Conservation (phyloP, 2,329 filamentous ascomycete genomes). For the Lasiodiplodia theobromae region DNA sequence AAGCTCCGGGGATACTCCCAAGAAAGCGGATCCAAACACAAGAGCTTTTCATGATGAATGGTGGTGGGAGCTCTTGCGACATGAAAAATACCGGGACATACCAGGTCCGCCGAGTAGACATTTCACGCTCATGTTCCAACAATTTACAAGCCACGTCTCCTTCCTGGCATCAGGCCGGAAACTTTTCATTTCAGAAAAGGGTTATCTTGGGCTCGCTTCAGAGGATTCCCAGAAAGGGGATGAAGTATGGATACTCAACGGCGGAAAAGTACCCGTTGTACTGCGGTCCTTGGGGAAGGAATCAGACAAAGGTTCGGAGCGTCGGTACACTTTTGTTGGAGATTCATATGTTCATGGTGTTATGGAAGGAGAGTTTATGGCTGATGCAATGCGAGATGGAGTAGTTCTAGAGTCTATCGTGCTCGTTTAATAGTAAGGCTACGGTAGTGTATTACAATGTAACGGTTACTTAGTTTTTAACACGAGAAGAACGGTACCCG, state of each 20-base stretch:
- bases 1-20: no score
- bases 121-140: no score
- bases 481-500: no score
- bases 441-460: no score
- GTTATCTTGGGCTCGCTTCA: not conserved
- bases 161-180: not conserved
- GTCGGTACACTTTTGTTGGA: slow-evolving; percentile 26
- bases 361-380: slow-evolving; percentile 37
- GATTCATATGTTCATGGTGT: slow-evolving; percentile 38
- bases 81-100: no score
- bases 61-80: not conserved
- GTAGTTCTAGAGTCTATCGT: no score
- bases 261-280: not conserved
- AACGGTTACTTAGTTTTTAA: no score
- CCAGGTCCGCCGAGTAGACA: no score
- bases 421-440: no score
- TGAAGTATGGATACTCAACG: not conserved
- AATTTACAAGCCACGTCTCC: no score
- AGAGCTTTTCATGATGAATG: not conserved
- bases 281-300: not conserved
- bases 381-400: no score
- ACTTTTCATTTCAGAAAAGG: not conserved
- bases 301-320: not conserved
- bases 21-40: not conserved
- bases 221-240: not conserved